Percentiles rank a stretch among this genome's conserved stretches.
Conservation (phyloP, 176 grass and related monocot genomes). For the Guadua angustifolia region DNA sequence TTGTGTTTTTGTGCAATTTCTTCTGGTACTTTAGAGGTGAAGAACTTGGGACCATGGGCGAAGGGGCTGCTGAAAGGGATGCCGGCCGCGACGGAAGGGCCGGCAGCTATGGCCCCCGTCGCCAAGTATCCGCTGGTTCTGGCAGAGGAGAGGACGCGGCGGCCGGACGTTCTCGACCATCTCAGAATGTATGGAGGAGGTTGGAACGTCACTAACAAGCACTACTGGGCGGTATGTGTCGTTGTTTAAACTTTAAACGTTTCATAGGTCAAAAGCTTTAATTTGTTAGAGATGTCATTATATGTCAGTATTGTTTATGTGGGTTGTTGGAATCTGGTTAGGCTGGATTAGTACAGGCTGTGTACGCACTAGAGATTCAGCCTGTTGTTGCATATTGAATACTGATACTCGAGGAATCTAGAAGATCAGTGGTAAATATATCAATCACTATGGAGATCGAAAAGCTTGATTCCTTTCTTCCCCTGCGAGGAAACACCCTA, state of each 20-base stretch:
- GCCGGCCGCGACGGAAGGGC: constrained; percentile 46
- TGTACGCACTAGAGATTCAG: constrained; percentile 20
- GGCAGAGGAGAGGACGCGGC: constrained; percentile 72
- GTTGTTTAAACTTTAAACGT: constrained; percentile 5
- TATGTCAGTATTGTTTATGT: constrained; percentile 19
- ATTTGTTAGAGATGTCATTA: constrained; percentile 36
- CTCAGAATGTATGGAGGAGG: constrained; percentile 77
- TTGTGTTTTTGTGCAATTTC: constrained; percentile 3
- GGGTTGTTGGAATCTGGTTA: constrained; percentile 41
- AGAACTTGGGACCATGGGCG: constrained; percentile 79
- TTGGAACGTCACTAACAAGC: constrained; percentile 86
- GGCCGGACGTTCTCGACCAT: constrained; percentile 73
- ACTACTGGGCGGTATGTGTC: constrained; percentile 90
- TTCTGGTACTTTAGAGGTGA: constrained; percentile 55
- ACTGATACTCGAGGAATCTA: constrained; percentile 27
- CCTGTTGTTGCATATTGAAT: background rate
- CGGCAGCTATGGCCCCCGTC: constrained; percentile 50
- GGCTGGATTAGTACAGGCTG: constrained; percentile 31
- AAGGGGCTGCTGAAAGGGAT: constrained; percentile 78
- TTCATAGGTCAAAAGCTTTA: constrained; percentile 7
- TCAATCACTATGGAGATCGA: background rate
- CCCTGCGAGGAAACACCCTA: background rate
- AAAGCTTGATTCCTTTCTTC: constrained; percentile 35
- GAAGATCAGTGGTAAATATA: background rate
- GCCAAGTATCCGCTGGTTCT: constrained; percentile 73